phyloP scores from a whole-genome alignment of 805 yeast species.

The Schwanniomyces occidentalis region DNA sequence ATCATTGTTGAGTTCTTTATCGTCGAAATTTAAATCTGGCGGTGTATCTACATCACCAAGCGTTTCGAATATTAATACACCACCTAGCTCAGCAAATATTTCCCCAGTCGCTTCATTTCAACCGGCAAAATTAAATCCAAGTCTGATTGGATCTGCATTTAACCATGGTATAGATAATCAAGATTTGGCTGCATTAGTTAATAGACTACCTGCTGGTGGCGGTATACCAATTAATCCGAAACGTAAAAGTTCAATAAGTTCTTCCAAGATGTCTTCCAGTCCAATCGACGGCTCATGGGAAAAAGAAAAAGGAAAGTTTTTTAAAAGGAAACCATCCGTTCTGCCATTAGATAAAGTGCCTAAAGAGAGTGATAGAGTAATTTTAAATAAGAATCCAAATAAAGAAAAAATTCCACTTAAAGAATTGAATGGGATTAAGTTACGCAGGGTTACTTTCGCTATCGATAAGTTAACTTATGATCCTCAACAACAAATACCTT shows the following conservation, averaged over 20 bases:
- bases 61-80: constrained; percentile 3
- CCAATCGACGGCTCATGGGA: constrained; percentile 1
- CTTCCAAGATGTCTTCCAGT: constrained; percentile 3
- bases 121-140: constrained; percentile 13
- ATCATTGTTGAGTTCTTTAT: constrained; percentile 38
- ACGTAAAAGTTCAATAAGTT: constrained; percentile 9
- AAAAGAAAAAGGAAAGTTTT: constrained; percentile 9
- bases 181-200: constrained; percentile 22
- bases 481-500: constrained; percentile 71
- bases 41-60: constrained; percentile 8
- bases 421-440: constrained; percentile 30
- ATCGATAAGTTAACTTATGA: constrained; percentile 70
- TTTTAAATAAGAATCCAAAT: constrained; percentile 47
- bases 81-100: constrained; percentile 1
- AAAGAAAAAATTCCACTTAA: constrained; percentile 34
- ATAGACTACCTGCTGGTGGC: constrained; percentile 27
- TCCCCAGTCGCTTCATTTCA: constrained; percentile 7
- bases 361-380: constrained; percentile 24
- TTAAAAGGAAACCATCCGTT: constrained; percentile 15
- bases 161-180: constrained; percentile 10
- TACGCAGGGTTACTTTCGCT: constrained; percentile 76
- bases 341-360: neutral
- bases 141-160: constrained; percentile 7
- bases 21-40: constrained; percentile 38
- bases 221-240: constrained; percentile 14